Percentiles rank a stretch among this genome's conserved stretches.
Evolutionary conservation across 202 grass and related monocot species (phyloP).

Genomic region (Eragrostis tef): DNA sequence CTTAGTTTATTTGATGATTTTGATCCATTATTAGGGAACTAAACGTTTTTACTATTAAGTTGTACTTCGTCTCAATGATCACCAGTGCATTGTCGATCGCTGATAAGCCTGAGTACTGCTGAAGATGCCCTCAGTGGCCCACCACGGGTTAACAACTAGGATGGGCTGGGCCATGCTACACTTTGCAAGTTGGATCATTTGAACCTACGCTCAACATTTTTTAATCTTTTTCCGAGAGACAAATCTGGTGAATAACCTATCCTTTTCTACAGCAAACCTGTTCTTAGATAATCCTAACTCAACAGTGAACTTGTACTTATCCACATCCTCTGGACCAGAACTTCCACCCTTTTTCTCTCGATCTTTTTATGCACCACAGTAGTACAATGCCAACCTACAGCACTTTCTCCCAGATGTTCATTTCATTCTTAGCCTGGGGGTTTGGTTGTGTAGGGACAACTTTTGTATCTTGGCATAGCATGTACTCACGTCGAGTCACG

Average conservation of each 20-base stretch:
- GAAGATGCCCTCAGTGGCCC: not conserved
- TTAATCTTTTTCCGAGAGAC: not conserved
- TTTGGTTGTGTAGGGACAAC: not conserved
- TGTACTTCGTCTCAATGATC: not conserved
- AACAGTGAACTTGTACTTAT: not conserved
- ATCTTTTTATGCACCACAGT: not conserved
- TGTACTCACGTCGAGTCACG: slow-evolving; percentile 1
- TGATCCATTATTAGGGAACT: not conserved
- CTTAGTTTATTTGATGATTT: not conserved
- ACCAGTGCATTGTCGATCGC: not conserved
- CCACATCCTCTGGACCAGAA: slow-evolving; percentile 1
- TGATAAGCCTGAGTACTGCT: not conserved
- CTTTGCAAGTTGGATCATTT: slow-evolving; percentile 10
- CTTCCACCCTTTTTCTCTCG: not conserved
- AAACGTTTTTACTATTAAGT: not conserved
- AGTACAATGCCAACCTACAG: not conserved
- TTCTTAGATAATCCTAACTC: not conserved
- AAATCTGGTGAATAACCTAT: not conserved
- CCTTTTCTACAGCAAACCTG: not conserved
- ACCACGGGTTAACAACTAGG: not conserved
- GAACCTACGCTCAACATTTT: slow-evolving; percentile 1
- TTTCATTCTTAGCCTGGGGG: not conserved
- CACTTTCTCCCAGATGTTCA: not conserved
- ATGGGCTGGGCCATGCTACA: slow-evolving; percentile 1
- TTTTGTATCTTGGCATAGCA: not conserved